Evolutionary conservation across 1,139 yeast genomes (phyloP), one percentile per base, ranked within the genome.

Genomic region (Maudiozyma humilis): DNA sequence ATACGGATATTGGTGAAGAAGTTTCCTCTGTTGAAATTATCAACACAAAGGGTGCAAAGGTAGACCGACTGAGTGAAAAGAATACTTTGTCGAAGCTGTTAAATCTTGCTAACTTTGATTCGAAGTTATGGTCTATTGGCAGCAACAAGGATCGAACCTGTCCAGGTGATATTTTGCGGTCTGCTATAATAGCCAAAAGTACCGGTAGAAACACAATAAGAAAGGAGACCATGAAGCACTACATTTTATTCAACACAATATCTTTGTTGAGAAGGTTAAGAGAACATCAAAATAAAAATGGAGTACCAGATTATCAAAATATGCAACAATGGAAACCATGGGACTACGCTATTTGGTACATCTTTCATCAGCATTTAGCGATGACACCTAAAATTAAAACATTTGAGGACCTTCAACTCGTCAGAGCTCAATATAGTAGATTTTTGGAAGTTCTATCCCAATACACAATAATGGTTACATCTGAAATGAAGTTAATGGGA

Each of bases 91-190:
- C 41, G 13, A 27, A 40, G 5, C 37, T 49, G 20, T 23, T 47
- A 19, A 40, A 40, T 13, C 32, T 39, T 2, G 35, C 48, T 10
- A 34, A 27, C n/a, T 31, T 35, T 16, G 42, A 44, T 29, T 23
- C 32, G 5, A 31, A 36, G 10, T 40, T 52, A 13, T 52, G 56
- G 56, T 37, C 51, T 15, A 42, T 31, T 2, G 40, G 41, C 8
- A 18, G 36, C 12, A 35, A 32, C 19, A 31, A 39, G n/a, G 43
- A 46, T 40, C 46, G 37, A 30, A 36, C 41, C 10, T 50, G 51
- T 32, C 56, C 59, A 6, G 52, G 51, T 12, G 60, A 57, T 42
- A 47, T 55, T 31, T 16, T 57, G 7, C 45, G 59, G 6, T 47
- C 49, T 13, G 40, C 51, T 4, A 31, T 56, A 3, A 19, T 54